Evolutionary conservation across 2,329 filamentous ascomycete genomes (phyloP).

Genomic region (Mycosphaerella arachidis): DNA sequence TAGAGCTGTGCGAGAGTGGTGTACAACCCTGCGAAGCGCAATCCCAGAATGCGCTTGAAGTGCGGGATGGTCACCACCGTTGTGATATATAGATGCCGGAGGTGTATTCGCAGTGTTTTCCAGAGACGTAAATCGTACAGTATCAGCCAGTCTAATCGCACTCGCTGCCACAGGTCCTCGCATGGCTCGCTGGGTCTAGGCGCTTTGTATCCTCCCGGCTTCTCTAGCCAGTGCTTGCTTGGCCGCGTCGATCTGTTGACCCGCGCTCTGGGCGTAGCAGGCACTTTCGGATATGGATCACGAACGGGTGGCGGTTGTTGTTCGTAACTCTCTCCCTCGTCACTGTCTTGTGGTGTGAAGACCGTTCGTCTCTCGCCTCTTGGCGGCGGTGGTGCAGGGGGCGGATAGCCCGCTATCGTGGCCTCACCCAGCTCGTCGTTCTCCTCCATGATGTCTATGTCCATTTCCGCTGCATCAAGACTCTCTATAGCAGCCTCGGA

Average conservation of each 20-base stretch:
- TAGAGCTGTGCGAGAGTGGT: conserved; percentile 91
- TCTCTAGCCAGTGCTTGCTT: conserved; percentile 80
- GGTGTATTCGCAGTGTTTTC: conserved; percentile 88
- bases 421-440: conserved; percentile 71
- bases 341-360: conserved; percentile 30
- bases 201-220: conserved; percentile 60
- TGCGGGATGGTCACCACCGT: conserved; percentile 93
- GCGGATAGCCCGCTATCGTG: conserved; percentile 69
- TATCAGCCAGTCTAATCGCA: conserved; percentile 89
- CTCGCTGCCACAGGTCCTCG: conserved; percentile 83
- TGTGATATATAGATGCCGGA: conserved; percentile 90
- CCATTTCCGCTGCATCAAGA: conserved; percentile 42
- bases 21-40: conserved; percentile 93
- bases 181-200: conserved; percentile 54
- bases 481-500: conserved; percentile 32
- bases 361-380: conserved; percentile 23
- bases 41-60: conserved; percentile 88
- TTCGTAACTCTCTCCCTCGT: conserved; percentile 46
- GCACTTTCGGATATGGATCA: conserved; percentile 56
- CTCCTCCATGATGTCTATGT: conserved; percentile 43
- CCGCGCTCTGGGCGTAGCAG: conserved; percentile 65
- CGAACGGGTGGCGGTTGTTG: conserved; percentile 37
- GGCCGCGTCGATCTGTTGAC: conserved; percentile 54
- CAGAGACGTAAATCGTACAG: conserved; percentile 92
- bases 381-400: conserved; percentile 57